Conservation (phyloP, 2,329 filamentous ascomycete species). For the Monosporascus sp. region DNA sequence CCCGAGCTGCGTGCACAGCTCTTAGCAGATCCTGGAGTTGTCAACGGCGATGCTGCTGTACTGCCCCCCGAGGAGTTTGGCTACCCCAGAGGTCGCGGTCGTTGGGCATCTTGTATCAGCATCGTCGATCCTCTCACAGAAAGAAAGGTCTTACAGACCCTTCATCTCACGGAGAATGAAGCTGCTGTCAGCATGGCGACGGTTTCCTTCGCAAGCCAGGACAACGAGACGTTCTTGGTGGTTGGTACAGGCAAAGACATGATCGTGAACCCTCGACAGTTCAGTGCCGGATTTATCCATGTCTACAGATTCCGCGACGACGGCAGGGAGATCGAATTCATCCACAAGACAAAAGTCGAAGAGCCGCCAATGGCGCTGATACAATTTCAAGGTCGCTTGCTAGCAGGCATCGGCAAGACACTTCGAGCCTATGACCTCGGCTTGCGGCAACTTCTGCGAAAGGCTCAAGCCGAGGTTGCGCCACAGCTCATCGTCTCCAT, state of each 20-base stretch:
- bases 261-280: conserved; percentile 69
- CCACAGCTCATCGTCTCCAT: conserved; percentile 82
- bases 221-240: conserved; percentile 84
- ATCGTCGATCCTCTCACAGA: conserved; percentile 77
- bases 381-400: conserved; percentile 84
- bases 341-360: conserved; percentile 92
- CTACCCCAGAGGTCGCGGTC: conserved; percentile 73
- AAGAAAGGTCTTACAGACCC: conserved; percentile 67
- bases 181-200: conserved; percentile 81
- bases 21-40: conserved; percentile 62
- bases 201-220: conserved; percentile 82
- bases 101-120: conserved; percentile 95
- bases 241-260: conserved; percentile 94
- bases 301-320: conserved; percentile 86
- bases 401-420: conserved; percentile 78
- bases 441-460: conserved; percentile 86
- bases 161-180: conserved; percentile 86
- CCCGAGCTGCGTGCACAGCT: conserved; percentile 71
- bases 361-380: conserved; percentile 85
- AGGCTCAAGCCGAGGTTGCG: conserved; percentile 75
- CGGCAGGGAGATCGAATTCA: conserved; percentile 85
- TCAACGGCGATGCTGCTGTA: conserved; percentile 66
- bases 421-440: conserved; percentile 89
- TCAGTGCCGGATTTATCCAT: conserved; percentile 77
- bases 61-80: conserved; percentile 81